phyloP scores from a whole-genome alignment of 2,329 filamentous ascomycete species.

The Hymenoscyphus occultus region DNA sequence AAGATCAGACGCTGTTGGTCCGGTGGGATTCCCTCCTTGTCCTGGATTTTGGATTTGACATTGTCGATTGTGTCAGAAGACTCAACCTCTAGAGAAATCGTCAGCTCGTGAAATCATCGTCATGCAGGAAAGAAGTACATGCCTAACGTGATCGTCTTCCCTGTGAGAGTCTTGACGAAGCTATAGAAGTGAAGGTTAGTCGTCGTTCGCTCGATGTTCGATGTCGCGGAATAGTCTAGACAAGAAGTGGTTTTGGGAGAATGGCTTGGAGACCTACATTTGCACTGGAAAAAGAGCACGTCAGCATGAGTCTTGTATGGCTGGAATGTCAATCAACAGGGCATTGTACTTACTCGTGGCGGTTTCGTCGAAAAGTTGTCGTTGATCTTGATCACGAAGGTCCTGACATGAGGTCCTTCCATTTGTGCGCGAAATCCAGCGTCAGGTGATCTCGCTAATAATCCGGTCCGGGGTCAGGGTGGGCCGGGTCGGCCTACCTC shows the following conservation, averaged over 20 bases:
- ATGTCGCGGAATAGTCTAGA: neutral
- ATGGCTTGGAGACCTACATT: slow-evolving; percentile 64
- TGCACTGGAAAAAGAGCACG: slow-evolving; percentile 63
- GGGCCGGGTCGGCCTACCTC: too few species aligned
- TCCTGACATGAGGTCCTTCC: neutral
- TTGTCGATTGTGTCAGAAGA: slow-evolving; percentile 99
- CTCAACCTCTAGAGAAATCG: slow-evolving; percentile 79
- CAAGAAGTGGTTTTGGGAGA: slow-evolving; percentile 15
- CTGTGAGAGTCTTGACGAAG: slow-evolving; percentile 99
- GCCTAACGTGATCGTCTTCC: slow-evolving; percentile 87
- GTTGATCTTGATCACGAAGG: slow-evolving; percentile 18
- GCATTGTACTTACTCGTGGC: slow-evolving; percentile 53
- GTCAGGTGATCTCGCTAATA: neutral
- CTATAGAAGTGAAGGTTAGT: slow-evolving; percentile 46
- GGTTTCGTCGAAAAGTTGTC: slow-evolving; percentile 31
- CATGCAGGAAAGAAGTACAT: too few species aligned
- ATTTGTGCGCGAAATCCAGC: neutral
- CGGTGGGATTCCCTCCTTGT: slow-evolving; percentile 98
- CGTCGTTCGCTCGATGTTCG: slow-evolving; percentile 17
- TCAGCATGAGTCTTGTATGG: slow-evolving; percentile 44
- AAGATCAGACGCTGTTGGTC: slow-evolving; percentile 99
- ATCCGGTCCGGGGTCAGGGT: too few species aligned
- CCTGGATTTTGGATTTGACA: slow-evolving; percentile 99
- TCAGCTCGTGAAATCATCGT: too few species aligned
- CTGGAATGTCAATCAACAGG: slow-evolving; percentile 1